Percentiles rank a stretch among this genome's conserved stretches.
phyloP scores from a whole-genome alignment of 805 yeast genomes.

The Metschnikowia arizonensis region DNA sequence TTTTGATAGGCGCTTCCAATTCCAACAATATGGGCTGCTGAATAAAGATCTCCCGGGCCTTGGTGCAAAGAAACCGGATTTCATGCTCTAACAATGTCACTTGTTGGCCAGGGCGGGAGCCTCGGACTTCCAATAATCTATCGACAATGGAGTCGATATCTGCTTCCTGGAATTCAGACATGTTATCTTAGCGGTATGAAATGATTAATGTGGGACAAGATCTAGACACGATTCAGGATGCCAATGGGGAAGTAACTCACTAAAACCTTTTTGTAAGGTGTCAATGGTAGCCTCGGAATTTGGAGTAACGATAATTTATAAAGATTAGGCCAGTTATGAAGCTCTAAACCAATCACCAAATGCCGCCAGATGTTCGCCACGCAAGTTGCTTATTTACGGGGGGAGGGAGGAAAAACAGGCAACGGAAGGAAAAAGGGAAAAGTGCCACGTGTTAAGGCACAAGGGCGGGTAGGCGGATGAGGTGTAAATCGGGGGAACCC shows the following conservation, averaged over 20 bases:
- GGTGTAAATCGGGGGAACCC: slow-evolving; percentile 8
- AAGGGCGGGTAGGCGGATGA: slow-evolving; percentile 2
- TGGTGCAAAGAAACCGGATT: slow-evolving; percentile 91
- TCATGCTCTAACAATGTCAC: slow-evolving; percentile 92
- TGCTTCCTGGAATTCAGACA: slow-evolving; percentile 58
- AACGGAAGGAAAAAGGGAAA: slow-evolving; percentile 6
- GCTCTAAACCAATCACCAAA: slow-evolving; percentile 7
- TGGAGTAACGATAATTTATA: not conserved
- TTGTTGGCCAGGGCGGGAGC: slow-evolving; percentile 97
- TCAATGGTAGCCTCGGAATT: not conserved
- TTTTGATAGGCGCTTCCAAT: slow-evolving; percentile 92
- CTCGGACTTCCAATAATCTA: slow-evolving; percentile 94
- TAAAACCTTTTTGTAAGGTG: not conserved
- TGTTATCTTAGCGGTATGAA: slow-evolving; percentile 13
- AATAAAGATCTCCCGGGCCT: slow-evolving; percentile 96
- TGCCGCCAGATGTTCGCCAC: slow-evolving; percentile 6
- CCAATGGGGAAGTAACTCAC: not conserved
- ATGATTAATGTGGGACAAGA: slow-evolving; percentile 1
- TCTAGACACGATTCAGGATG: slow-evolving; percentile 2
- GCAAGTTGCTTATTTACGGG: slow-evolving; percentile 10
- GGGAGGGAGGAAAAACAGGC: slow-evolving; percentile 4
- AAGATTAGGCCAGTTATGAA: not conserved
- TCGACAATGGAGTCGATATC: slow-evolving; percentile 97
- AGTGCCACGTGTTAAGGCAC: slow-evolving; percentile 4
- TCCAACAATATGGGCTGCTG: slow-evolving; percentile 95